A percentile compares a stretch with the other conserved stretches of the same genome.
Evolutionary conservation across 108 stramenopile genomes (phyloP).

Genomic region (Tribonema minus): DNA sequence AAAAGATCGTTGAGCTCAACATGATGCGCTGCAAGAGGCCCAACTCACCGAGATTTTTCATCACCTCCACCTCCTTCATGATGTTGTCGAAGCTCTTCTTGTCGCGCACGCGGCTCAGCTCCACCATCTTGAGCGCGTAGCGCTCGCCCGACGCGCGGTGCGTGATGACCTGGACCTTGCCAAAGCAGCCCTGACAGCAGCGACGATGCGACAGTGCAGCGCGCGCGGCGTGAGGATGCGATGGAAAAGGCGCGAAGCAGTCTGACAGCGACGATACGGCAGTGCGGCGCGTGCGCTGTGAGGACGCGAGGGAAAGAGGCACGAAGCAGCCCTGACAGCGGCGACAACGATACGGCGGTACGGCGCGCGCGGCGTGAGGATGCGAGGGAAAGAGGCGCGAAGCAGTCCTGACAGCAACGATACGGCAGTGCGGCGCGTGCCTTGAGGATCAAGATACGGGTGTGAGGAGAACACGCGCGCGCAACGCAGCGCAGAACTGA

Average conservation of each 20-base stretch:
- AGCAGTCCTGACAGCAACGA: too few relatives aligned
- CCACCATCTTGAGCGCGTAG: constrained; percentile 35
- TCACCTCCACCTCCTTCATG: constrained; percentile 28
- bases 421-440: too few relatives aligned
- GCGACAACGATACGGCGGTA: neutral
- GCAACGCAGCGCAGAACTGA: too few relatives aligned
- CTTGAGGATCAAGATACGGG: too few relatives aligned
- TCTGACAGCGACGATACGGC: too few relatives aligned
- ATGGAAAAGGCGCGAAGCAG: too few relatives aligned
- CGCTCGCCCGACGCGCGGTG: constrained; percentile 5
- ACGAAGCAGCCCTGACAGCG: constrained; percentile 35
- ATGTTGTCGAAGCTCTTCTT: constrained; percentile 27
- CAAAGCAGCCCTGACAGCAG: constrained; percentile 35
- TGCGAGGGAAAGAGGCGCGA: too few relatives aligned
- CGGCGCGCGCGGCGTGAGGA: neutral
- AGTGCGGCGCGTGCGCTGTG: too few relatives aligned
- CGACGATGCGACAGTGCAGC: neutral
- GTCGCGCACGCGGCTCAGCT: constrained; percentile 15
- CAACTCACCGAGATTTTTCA: constrained; percentile 8
- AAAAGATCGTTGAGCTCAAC: too few relatives aligned
- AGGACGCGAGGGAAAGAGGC: too few relatives aligned
- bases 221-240: neutral
- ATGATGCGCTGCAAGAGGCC: neutral
- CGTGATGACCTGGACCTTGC: constrained; percentile 12
- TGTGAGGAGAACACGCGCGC: too few relatives aligned